phyloP scores from a whole-genome alignment of 352 stramenopile genomes.

The Phytophthora hibernalis region DNA sequence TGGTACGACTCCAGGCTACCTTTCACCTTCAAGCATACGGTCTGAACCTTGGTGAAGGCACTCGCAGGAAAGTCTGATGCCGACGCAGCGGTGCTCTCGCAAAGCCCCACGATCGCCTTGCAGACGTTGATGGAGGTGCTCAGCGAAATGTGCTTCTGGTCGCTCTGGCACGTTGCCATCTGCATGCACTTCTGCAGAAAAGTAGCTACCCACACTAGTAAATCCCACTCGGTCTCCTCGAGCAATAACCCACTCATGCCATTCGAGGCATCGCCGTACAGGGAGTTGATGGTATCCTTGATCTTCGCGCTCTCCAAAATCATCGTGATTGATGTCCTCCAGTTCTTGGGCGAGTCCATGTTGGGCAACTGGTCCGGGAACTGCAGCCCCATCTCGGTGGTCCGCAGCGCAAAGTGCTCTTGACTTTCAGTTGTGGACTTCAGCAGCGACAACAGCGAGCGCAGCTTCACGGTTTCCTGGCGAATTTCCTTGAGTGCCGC shows the following conservation, averaged over 20 bases:
- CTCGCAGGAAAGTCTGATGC: slow-evolving; percentile 63
- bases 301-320: slow-evolving; percentile 81
- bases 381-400: slow-evolving; percentile 69
- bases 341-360: slow-evolving; percentile 74
- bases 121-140: slow-evolving; percentile 84
- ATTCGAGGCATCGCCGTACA: slow-evolving; percentile 71
- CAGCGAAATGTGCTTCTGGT: slow-evolving; percentile 80
- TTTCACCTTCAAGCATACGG: slow-evolving; percentile 81
- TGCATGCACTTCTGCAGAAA: slow-evolving; percentile 85
- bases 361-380: slow-evolving; percentile 72
- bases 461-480: slow-evolving; percentile 78
- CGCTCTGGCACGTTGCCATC: slow-evolving; percentile 80
- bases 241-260: slow-evolving; percentile 81
- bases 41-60: slow-evolving; percentile 72
- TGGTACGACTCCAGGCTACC: slow-evolving; percentile 72
- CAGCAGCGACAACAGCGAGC: slow-evolving; percentile 72
- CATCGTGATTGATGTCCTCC: slow-evolving; percentile 75
- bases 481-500: slow-evolving; percentile 77
- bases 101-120: slow-evolving; percentile 82
- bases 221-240: slow-evolving; percentile 82
- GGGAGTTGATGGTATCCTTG: slow-evolving; percentile 75
- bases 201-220: slow-evolving; percentile 73
- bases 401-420: slow-evolving; percentile 76
- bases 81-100: slow-evolving; percentile 70
- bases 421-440: slow-evolving; percentile 78